Evolutionary conservation across 2,329 filamentous ascomycete genomes (phyloP), one percentile per base, ranked within the genome.

Genomic region (Neospermospora avenae): DNA sequence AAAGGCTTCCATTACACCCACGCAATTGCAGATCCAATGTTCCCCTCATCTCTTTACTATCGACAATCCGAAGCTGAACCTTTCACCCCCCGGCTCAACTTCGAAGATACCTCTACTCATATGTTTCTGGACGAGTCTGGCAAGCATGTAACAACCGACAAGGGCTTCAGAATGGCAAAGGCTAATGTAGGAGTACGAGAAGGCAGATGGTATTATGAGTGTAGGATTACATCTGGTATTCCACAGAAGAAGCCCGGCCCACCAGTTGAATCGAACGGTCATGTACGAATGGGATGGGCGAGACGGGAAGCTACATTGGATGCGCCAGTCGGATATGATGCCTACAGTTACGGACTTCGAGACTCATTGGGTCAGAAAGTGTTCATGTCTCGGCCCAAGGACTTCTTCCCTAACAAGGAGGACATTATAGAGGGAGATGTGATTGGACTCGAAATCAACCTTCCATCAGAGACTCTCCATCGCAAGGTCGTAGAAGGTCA

Each of bases 141-240:
- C 7, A 84, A 83, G 20, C 86, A 91, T 52, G 85, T 97, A 56
- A 96, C 90, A 0, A 96, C 95, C 14, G 87, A 93, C 67, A 96
- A 96, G 74, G 93, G 95, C 8, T 97, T 95, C 81, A 84, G 96
- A 61, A 95, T 93, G 81, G 88, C 90, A 2, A 85, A 93, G 41
- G 92, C 91, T 13, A 99, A 99, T 69, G 88, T 98, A 0, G 91
- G 90, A 24, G 90, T 93, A 4, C 82, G 95, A 48, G 90, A 98
- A 74, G 95, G 95, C 0, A 84, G 90, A 34, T 91, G 91, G 80
- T 99, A 96, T 74, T 99, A 92, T 80, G 95, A 99, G 76, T 92
- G 93, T 74, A 93, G 90, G 70, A 85, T 99, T 57, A 87, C 93
- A 10, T 85, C 87, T 65, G 95, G 95, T 37, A 86, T 90, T 44